These are phyloP conservation scores for Trichosporon sp. DNA, from an alignment of 1,284 basidiomycete species.

Conservation along the genomic window DNA sequence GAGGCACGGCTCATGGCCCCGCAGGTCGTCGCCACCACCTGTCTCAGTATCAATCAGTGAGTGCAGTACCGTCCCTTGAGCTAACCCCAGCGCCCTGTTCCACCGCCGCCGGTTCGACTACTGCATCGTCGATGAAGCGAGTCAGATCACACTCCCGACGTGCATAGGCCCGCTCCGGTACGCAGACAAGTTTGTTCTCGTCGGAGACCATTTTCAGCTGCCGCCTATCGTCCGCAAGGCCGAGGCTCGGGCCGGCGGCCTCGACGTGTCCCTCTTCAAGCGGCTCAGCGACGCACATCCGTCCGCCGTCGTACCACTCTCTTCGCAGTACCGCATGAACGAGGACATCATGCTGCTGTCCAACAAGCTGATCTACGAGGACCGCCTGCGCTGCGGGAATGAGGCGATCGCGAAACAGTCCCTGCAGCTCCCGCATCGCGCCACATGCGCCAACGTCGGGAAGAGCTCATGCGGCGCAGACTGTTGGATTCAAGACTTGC, in stretches of 20 bases:
- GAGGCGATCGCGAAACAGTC: conserved; percentile 67
- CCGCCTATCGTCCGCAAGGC: conserved; percentile 85
- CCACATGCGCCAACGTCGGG: conserved; percentile 48
- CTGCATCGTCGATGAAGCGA: conserved; percentile 97
- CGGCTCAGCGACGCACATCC: conserved; percentile 83
- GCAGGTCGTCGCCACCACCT: conserved; percentile 93
- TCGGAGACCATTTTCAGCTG: conserved; percentile 96
- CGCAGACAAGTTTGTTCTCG: conserved; percentile 87
- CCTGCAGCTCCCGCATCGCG: conserved; percentile 63
- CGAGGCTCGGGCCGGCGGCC: conserved; percentile 76
- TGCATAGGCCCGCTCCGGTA: conserved; percentile 90
- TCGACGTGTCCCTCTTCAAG: conserved; percentile 88
- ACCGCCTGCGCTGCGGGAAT: conserved; percentile 76
- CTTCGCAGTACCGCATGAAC: conserved; percentile 95
- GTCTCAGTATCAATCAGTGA: conserved; percentile 88
- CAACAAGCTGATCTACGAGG: conserved; percentile 83
- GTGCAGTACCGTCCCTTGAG: conserved; percentile 47
- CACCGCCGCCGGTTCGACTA: conserved; percentile 85
- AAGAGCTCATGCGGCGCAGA: conserved; percentile 53
- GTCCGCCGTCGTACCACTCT: conserved; percentile 76
- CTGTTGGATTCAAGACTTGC: conserved; percentile 73
- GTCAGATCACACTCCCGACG: conserved; percentile 94
- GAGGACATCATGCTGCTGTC: conserved; percentile 92
- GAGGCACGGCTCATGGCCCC: conserved; percentile 79
- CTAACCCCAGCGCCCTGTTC: conserved; percentile 71